Conservation (phyloP, 495 filamentous ascomycete genomes). For the Cenococcum geophilum region DNA sequence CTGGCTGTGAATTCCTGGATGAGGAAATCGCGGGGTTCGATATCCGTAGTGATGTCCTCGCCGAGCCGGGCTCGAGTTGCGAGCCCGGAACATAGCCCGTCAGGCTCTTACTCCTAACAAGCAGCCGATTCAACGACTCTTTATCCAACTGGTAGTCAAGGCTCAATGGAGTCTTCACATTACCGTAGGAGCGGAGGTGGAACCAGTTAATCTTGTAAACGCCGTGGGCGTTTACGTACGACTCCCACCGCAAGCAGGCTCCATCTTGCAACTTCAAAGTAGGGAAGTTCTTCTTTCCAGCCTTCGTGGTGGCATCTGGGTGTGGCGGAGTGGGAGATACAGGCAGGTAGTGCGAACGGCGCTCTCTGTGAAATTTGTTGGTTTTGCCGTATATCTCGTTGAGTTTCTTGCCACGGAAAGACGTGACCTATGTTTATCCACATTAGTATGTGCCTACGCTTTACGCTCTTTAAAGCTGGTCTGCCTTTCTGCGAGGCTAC, state of each 20-base stretch:
- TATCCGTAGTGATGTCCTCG: not conserved
- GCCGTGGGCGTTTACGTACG: slow-evolving; percentile 27
- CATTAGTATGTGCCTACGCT: slow-evolving; percentile 5
- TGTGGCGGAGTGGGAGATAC: slow-evolving; percentile 22
- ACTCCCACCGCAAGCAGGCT: slow-evolving; percentile 23
- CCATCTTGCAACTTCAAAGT: slow-evolving; percentile 10
- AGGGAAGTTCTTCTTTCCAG: slow-evolving; percentile 8
- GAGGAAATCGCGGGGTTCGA: not conserved
- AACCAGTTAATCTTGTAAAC: slow-evolving; percentile 21
- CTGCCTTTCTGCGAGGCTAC: not conserved
- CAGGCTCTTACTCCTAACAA: slow-evolving; percentile 15
- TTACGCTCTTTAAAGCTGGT: not conserved
- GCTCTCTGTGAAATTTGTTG: slow-evolving; percentile 25
- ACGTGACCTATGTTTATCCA: slow-evolving; percentile 17
- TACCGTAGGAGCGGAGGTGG: slow-evolving; percentile 15
- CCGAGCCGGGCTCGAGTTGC: not conserved
- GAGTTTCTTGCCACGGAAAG: slow-evolving; percentile 28
- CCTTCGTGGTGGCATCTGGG: slow-evolving; percentile 28
- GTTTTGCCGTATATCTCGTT: slow-evolving; percentile 28
- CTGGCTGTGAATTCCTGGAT: not conserved
- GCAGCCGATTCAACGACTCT: slow-evolving; percentile 22
- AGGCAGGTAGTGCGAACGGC: slow-evolving; percentile 25
- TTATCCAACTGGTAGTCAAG: slow-evolving; percentile 16
- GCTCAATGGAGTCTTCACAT: slow-evolving; percentile 12
- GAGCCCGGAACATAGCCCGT: slow-evolving; percentile 19